Conservation (phyloP, 2,329 filamentous ascomycete genomes). For the Davidsoniella virescens region DNA sequence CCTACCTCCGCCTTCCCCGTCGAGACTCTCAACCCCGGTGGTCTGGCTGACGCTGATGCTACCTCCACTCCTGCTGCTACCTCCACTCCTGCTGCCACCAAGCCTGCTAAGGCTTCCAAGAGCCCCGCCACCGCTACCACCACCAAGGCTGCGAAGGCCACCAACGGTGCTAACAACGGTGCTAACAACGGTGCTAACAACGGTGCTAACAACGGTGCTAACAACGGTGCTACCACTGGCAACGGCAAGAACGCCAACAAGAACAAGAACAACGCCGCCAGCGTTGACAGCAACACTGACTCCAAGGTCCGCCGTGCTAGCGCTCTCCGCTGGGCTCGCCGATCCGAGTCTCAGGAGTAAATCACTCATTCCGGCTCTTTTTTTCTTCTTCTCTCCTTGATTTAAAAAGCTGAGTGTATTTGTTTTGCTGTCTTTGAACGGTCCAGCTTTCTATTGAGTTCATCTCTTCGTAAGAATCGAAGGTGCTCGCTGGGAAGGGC, state of each 20-base stretch:
- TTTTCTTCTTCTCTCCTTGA: neutral
- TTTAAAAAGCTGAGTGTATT: neutral
- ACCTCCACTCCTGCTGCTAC: constrained; percentile 11
- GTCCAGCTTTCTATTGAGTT: neutral
- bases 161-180: constrained; percentile 6
- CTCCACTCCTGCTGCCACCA: constrained; percentile 10
- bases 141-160: constrained; percentile 12
- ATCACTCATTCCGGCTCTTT: neutral
- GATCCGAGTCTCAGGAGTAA: constrained; percentile 6
- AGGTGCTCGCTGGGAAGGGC: too few relatives aligned
- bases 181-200: neutral
- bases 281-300: neutral
- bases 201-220: neutral
- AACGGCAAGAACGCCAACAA: neutral
- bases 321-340: constrained; percentile 11
- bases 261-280: neutral
- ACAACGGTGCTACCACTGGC: neutral
- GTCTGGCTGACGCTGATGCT: constrained; percentile 10
- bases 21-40: constrained; percentile 20
- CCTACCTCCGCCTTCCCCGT: constrained; percentile 19
- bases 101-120: neutral
- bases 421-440: neutral
- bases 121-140: constrained; percentile 10
- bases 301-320: constrained; percentile 6
- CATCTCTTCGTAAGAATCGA: neutral